Evolutionary conservation across 495 filamentous ascomycete genomes (phyloP).

Genomic region (Talaromyces borbonicus): DNA sequence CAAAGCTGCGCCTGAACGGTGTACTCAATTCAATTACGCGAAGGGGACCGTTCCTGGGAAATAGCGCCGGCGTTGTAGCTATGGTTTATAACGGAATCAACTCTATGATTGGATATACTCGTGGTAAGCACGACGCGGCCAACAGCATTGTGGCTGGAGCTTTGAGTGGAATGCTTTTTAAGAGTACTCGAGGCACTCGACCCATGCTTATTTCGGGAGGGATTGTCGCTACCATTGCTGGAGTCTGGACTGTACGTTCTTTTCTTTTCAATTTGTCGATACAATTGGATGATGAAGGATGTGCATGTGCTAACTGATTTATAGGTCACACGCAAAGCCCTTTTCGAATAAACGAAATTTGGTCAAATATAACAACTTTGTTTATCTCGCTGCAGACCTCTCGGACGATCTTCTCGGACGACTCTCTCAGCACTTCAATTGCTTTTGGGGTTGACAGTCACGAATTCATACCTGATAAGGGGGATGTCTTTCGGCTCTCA

Average conservation of each 20-base stretch:
- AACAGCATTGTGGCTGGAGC: constrained; percentile 81
- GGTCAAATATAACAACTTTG: background rate
- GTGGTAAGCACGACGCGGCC: constrained; percentile 83
- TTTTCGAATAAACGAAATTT: constrained; percentile 32
- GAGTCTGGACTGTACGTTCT: constrained; percentile 73
- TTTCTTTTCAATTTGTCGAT: constrained; percentile 5
- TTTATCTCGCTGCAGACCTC: background rate
- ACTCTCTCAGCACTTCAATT: background rate
- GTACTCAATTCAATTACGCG: constrained; percentile 89
- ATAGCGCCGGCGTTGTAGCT: constrained; percentile 87
- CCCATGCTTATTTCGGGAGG: constrained; percentile 90
- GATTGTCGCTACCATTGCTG: constrained; percentile 76
- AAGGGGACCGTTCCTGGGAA: constrained; percentile 92
- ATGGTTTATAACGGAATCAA: constrained; percentile 94
- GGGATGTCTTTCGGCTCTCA: background rate
- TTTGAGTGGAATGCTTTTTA: constrained; percentile 87
- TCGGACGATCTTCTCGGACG: too few species aligned
- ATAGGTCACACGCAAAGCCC: constrained; percentile 47
- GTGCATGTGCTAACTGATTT: constrained; percentile 26
- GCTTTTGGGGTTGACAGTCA: too few species aligned
- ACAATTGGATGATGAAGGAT: too few species aligned
- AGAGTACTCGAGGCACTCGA: constrained; percentile 79
- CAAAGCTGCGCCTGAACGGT: constrained; percentile 83
- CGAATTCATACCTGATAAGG: too few species aligned
- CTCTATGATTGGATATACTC: constrained; percentile 72